phyloP scores from a whole-genome alignment of 306 rosid genomes.

The Glycyrrhiza uralensis region DNA sequence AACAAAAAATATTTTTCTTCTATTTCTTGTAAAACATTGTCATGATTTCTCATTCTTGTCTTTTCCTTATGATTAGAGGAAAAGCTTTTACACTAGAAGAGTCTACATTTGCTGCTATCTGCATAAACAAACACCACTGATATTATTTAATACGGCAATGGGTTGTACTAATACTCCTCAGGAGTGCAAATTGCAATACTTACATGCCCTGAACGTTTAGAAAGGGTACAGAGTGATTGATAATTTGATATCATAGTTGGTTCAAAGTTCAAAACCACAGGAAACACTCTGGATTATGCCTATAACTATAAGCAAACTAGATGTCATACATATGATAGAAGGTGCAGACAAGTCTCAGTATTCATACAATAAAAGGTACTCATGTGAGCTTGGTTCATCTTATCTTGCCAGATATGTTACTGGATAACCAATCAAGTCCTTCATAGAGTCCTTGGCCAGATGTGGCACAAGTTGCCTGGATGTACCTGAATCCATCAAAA shows the following conservation, averaged over 20 bases:
- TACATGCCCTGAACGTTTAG: conserved; percentile 2
- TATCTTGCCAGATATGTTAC: conserved; percentile 67
- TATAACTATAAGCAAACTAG: neutral
- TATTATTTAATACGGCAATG: neutral
- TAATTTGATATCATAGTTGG: neutral
- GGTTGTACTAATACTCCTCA: no score
- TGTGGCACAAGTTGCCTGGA: conserved; percentile 38
- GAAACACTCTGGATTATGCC: neutral
- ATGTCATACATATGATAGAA: neutral
- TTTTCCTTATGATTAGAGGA: neutral
- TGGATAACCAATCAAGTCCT: conserved; percentile 88
- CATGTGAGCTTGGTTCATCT: conserved; percentile 16
- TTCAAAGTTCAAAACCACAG: neutral
- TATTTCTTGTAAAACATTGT: neutral
- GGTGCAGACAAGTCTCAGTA: neutral
- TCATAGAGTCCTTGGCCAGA: conserved; percentile 59
- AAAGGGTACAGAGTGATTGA: neutral
- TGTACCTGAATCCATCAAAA: conserved; percentile 48
- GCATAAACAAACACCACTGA: neutral
- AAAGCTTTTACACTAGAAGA: neutral
- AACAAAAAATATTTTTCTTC: no score
- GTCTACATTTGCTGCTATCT: neutral
- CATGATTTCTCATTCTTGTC: neutral
- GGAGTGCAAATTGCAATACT: no score
- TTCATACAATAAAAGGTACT: neutral